phyloP scores from a whole-genome alignment of 2,329 filamentous ascomycete genomes.

The Monosporascus sp. region DNA sequence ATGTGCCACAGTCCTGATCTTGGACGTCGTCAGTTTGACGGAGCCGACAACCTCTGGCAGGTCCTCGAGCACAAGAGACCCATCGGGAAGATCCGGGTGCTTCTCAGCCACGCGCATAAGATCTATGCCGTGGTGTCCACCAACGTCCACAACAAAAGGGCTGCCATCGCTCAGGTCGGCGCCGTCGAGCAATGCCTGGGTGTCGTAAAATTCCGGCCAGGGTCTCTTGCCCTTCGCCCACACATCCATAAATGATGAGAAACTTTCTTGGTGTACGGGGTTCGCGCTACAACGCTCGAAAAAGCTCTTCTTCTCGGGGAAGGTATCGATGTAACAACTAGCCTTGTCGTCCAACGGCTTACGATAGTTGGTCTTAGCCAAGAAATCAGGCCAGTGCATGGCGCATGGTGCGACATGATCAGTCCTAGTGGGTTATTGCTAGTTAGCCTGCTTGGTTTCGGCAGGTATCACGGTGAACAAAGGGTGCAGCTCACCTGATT shows the following conservation, averaged over 20 bases:
- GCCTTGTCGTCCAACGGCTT: conserved; percentile 14
- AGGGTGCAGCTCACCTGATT: conserved; percentile 5
- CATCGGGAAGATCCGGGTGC: conserved; percentile 24
- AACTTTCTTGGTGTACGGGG: conserved; percentile 11
- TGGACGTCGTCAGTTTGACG: conserved; percentile 6
- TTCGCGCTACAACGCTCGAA: conserved; percentile 15
- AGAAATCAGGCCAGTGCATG: conserved; percentile 13
- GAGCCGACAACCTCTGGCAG: conserved; percentile 24
- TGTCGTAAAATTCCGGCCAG: conserved; percentile 23
- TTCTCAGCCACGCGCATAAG: conserved; percentile 24
- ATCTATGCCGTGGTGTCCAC: conserved; percentile 35
- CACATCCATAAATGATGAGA: conserved; percentile 19
- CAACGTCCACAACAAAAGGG: conserved; percentile 34
- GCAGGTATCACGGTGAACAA: background rate
- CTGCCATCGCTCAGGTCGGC: conserved; percentile 18
- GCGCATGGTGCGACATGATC: conserved; percentile 6
- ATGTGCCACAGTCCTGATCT: conserved; percentile 22
- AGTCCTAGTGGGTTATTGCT: conserved; percentile 5
- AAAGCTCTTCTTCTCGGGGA: conserved; percentile 14
- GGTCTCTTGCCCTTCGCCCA: conserved; percentile 14
- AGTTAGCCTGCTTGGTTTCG: background rate
- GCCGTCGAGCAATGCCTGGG: conserved; percentile 14
- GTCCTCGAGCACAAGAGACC: conserved; percentile 33
- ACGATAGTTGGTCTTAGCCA: conserved; percentile 17
- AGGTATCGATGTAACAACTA: conserved; percentile 13